phyloP scores from a whole-genome alignment of 345 rosid species.

The Salix dunnii region DNA sequence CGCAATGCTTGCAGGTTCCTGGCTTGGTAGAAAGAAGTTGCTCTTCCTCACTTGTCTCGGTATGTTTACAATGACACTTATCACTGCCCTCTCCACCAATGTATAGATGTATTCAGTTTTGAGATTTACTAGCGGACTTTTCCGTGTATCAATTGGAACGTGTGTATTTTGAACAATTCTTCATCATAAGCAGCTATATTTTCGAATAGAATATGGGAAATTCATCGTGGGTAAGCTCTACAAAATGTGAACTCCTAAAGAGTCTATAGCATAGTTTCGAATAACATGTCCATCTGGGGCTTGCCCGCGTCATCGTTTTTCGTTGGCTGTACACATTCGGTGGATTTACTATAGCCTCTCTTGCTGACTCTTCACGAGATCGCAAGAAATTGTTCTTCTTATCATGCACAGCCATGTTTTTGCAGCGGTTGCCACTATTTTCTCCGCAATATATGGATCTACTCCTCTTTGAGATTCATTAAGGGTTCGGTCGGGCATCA shows the following conservation, averaged over 20 bases:
- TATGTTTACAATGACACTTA: constrained; percentile 34
- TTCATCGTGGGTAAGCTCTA: too few species aligned
- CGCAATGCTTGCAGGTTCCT: constrained; percentile 30
- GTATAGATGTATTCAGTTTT: constrained; percentile 36
- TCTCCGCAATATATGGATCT: constrained; percentile 20
- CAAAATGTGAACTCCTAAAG: too few species aligned
- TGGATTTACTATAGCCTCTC: constrained; percentile 12
- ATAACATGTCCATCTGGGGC: not conserved
- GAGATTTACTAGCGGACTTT: constrained; percentile 30
- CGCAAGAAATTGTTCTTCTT: constrained; percentile 22
- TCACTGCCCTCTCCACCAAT: constrained; percentile 28
- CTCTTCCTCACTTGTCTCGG: constrained; percentile 28
- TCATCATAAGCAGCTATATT: too few species aligned
- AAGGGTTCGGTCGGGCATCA: constrained; percentile 22
- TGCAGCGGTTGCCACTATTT: constrained; percentile 14
- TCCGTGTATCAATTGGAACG: constrained; percentile 29
- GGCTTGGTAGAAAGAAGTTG: constrained; percentile 38
- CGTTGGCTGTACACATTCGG: constrained; percentile 18
- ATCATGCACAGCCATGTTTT: constrained; percentile 10
- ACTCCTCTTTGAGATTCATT: constrained; percentile 10
- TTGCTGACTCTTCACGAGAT: constrained; percentile 20
- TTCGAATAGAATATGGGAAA: too few species aligned
- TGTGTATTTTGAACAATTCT: constrained; percentile 1
- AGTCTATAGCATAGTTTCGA: too few species aligned
- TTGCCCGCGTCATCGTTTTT: constrained; percentile 29